Evolutionary conservation across 495 filamentous ascomycete genomes (phyloP).

Genomic region (Pseudoneurospora amorphoporcata): DNA sequence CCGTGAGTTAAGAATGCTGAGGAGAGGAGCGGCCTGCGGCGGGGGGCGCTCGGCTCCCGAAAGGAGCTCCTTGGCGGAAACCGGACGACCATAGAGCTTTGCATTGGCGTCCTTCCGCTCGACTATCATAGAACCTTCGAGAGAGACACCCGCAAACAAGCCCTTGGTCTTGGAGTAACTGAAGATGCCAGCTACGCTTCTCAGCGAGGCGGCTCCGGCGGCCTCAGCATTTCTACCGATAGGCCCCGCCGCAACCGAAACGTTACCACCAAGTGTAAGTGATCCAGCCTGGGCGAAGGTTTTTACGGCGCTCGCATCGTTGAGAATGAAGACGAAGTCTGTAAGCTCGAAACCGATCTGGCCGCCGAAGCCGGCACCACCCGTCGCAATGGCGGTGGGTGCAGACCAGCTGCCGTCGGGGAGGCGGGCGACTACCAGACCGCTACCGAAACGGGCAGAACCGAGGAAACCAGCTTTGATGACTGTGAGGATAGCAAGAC

Average conservation of each 20-base stretch:
- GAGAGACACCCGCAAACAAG: conserved; percentile 85
- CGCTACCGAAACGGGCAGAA: conserved; percentile 84
- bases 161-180: conserved; percentile 97
- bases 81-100: conserved; percentile 77
- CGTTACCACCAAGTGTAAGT: conserved; percentile 89
- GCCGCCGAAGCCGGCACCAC: conserved; percentile 87
- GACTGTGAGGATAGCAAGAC: conserved; percentile 88
- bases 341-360: conserved; percentile 97
- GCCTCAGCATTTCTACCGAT: conserved; percentile 93
- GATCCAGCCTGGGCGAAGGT: conserved; percentile 90
- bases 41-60: conserved; percentile 68
- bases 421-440: conserved; percentile 88
- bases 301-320: conserved; percentile 81
- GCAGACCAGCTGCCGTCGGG: conserved; percentile 89
- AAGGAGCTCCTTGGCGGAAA: conserved; percentile 75
- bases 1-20: conserved; percentile 72
- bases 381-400: conserved; percentile 81
- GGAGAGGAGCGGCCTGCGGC: conserved; percentile 69
- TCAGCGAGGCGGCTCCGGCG: conserved; percentile 84
- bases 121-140: conserved; percentile 84
- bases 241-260: conserved; percentile 89
- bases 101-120: conserved; percentile 95
- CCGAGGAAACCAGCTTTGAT: conserved; percentile 94
- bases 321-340: conserved; percentile 98
- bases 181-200: conserved; percentile 85